Evolutionary conservation across 345 rosid species (phyloP).

Genomic region (Populus deltoides): DNA sequence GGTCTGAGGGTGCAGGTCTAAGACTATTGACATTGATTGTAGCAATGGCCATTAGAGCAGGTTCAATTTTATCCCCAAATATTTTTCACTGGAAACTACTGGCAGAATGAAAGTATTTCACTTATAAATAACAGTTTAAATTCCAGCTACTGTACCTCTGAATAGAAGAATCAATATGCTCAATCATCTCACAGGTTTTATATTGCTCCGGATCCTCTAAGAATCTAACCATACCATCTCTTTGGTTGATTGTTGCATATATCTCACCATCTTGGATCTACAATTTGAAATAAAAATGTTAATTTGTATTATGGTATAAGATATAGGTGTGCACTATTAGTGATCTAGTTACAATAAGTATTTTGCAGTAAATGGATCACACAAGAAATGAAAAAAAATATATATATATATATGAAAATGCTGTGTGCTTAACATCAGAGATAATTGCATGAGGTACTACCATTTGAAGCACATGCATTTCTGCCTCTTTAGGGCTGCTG

Average conservation of each 20-base stretch:
- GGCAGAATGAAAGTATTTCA: neutral
- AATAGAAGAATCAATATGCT: conserved; percentile 74
- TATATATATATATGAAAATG: no score
- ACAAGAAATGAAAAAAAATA: no score
- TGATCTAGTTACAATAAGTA: neutral
- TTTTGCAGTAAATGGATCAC: neutral
- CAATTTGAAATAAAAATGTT: conserved; percentile 16
- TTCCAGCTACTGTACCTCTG: conserved; percentile 52
- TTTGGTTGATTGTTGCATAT: conserved; percentile 93
- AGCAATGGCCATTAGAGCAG: neutral
- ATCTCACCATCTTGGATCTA: conserved; percentile 98
- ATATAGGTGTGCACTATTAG: conserved; percentile 8
- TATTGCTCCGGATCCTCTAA: conserved; percentile 97
- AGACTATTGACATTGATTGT: neutral
- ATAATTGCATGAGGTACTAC: conserved; percentile 30
- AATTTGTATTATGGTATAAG: neutral
- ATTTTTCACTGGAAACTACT: neutral
- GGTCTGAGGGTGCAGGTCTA: neutral
- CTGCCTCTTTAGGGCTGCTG: conserved; percentile 79
- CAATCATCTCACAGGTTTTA: conserved; percentile 83
- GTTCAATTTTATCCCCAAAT: neutral
- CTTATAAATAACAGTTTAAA: neutral
- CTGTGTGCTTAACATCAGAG: neutral
- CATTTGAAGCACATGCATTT: conserved; percentile 99
- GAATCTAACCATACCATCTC: conserved; percentile 99